Base-by-base conservation (phyloP, 306 rosid genomes). In the Betula pendula region DNA sequence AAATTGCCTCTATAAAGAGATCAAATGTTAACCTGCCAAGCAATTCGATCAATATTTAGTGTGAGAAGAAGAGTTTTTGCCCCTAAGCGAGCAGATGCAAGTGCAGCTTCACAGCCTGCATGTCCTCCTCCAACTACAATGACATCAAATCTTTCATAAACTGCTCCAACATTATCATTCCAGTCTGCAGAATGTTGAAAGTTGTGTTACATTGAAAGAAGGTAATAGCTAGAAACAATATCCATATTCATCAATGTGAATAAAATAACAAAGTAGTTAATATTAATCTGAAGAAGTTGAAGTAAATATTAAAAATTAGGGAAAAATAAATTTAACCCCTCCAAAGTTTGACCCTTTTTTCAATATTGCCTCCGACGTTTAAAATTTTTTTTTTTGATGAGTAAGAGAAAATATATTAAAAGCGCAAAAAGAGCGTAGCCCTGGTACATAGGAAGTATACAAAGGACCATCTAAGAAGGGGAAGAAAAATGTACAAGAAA, bases 51-150 rank as follows among this genome's bases (percentile, higher is more conserved):
- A 65, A 93, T 91, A 44, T 93, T 93, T 2, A 93, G 89, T 15
- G 98, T 93, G 78, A 93, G 97, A 69, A 93, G 97, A 88, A 93
- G 98, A 75, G 98, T 93, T 73, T 80, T 89, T 15, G 98, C 97
- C 51, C 98, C 98, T 85, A 89, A 84, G 74, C 90, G 98, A 58
- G 98, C 97, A 75, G 98, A 89, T 25, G 97, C 88, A 74, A 88
- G 85, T 38, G 92, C 89, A 56, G 98, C 98, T 86, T 95, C 98
- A 73, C 98, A 95, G 1, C 98, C 98, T 2, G 98, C 96, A 83
- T 92, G 98, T 14, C 98, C 98, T 81, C 98, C 98, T 81, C 98
- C 98, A 56, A 92, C 97, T 1, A 95, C 98, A 84, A 95, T 95
- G 77, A 92, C 98, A 78, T 95, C 98, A 59, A 88, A 95, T 49